A percentile compares a stretch with the other conserved stretches of the same genome.
phyloP scores from a whole-genome alignment of 345 rosid genomes.

The Lepidium africanum region DNA sequence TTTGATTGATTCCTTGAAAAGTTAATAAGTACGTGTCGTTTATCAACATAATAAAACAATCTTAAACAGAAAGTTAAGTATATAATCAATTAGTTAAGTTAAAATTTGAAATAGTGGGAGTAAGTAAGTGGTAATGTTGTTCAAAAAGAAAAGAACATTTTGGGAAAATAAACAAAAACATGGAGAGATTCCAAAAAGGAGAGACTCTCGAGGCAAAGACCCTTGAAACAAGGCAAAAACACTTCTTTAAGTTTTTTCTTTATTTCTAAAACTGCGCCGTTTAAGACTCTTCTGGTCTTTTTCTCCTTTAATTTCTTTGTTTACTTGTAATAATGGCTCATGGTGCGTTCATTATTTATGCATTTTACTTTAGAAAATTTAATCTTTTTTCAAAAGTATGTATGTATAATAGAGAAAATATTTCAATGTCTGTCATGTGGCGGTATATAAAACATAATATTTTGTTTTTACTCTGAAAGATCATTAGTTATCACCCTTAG shows the following conservation, averaged over 20 bases:
- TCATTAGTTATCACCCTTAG: background rate
- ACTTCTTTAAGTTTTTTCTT: slow-evolving; percentile 2
- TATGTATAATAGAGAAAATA: background rate
- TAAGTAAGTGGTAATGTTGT: slow-evolving; percentile 15
- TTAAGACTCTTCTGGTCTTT: background rate
- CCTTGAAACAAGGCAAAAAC: slow-evolving; percentile 30
- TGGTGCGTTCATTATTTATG: slow-evolving; percentile 25
- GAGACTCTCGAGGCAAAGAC: slow-evolving; percentile 36
- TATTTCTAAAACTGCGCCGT: slow-evolving; percentile 26
- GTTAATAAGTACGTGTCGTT: slow-evolving; percentile 8
- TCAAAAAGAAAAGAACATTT: slow-evolving; percentile 24
- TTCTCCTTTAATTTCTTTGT: slow-evolving; percentile 15
- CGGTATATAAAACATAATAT: background rate
- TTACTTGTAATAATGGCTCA: slow-evolving; percentile 21
- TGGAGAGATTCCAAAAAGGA: slow-evolving; percentile 28
- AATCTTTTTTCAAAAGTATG: background rate
- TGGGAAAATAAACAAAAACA: slow-evolving; percentile 32
- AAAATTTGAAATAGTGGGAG: background rate
- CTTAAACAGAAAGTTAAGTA: slow-evolving; percentile 27
- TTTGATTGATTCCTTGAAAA: slow-evolving; percentile 4
- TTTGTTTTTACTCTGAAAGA: background rate
- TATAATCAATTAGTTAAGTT: background rate
- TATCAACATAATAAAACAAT: slow-evolving; percentile 1
- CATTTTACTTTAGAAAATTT: background rate
- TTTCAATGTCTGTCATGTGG: slow-evolving; percentile 12